Base-by-base conservation (phyloP, 1,284 basidiomycete genomes). In the Melampsora americana region DNA sequence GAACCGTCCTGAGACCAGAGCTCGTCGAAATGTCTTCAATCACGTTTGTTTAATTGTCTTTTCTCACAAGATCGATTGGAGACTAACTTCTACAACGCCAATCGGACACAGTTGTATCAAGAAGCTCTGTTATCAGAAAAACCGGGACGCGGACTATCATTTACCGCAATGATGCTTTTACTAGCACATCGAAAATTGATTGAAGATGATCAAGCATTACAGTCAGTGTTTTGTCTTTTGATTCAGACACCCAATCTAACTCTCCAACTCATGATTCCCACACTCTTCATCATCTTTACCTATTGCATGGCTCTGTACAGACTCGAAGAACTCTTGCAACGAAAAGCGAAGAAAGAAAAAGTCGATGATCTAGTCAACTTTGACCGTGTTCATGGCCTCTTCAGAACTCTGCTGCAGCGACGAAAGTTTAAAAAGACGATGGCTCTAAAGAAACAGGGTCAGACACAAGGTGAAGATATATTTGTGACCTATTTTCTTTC, bases 121-220 rank as follows among this genome's bases (percentile, higher is more conserved):
- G 93, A 96, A 84, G 92, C 93, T 2, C 88, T 86, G 78, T 87
- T 93, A 60, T 78, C 78, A 7, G 73, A 76, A 32, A 87, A 90
- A 78, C 86, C 86, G 35, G 89, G 88, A 0, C 87, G 88, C 67
- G 93, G 95, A 11, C 92, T 99, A 78, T 91, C 92, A 23, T 98
- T 98, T 84, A 92, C 89, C 6, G 87, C 90, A 60, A 96, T 97
- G 93, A 86, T 98, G 16, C 82, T 92, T 64, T 84, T 98, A 71
- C 85, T 99, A 44, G 91, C 93, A 0, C 94, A 96, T 82, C 90
- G 97, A 84, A 95, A 92, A 83, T 85, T 98, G 76, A 93, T 98
- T 79, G 88, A 93, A 77, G 93, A 96, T 82, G 88, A 76, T 18
- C 66, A 76, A 76, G 73, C 56, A 16, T 61, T 76, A 59, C 73